Percentiles rank a stretch among this genome's conserved stretches.
Evolutionary conservation across 1,284 basidiomycete genomes (phyloP).

Genomic region (Gomphus bonarii): DNA sequence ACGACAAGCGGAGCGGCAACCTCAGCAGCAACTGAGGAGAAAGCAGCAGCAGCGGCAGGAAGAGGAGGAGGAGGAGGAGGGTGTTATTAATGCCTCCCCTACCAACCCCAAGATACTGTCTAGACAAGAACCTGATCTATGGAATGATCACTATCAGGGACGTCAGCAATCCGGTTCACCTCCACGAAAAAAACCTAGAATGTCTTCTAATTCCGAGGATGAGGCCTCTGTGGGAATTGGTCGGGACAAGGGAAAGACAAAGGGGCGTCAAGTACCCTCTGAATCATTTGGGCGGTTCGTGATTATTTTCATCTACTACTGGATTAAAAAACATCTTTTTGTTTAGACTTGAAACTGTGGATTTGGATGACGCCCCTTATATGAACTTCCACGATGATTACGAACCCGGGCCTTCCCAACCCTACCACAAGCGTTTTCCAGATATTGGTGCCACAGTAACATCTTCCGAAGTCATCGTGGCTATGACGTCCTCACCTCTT

Average conservation of each 20-base stretch:
- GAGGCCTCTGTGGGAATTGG: neutral
- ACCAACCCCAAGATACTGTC: neutral
- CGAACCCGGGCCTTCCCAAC: neutral
- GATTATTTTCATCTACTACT: neutral
- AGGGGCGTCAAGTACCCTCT: neutral
- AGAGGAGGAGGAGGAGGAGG: neutral
- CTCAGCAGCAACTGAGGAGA: too few species aligned
- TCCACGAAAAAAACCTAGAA: neutral
- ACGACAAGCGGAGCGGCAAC: neutral
- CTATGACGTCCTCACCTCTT: neutral
- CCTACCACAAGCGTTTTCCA: neutral
- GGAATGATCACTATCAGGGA: neutral
- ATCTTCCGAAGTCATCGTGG: neutral
- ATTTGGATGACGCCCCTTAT: neutral
- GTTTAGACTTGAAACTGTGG: neutral
- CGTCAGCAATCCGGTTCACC: neutral
- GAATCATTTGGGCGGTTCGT: neutral
- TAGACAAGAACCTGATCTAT: neutral
- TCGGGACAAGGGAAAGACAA: neutral
- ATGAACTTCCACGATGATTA: neutral
- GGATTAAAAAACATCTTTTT: neutral
- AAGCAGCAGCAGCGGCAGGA: too few species aligned
- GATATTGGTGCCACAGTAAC: neutral
- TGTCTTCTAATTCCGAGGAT: neutral
- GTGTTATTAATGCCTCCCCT: neutral